Percentiles rank a stretch among this genome's conserved stretches.
phyloP scores from a whole-genome alignment of 1,284 basidiomycete species.

The Moesziomyces parantarcticus region DNA sequence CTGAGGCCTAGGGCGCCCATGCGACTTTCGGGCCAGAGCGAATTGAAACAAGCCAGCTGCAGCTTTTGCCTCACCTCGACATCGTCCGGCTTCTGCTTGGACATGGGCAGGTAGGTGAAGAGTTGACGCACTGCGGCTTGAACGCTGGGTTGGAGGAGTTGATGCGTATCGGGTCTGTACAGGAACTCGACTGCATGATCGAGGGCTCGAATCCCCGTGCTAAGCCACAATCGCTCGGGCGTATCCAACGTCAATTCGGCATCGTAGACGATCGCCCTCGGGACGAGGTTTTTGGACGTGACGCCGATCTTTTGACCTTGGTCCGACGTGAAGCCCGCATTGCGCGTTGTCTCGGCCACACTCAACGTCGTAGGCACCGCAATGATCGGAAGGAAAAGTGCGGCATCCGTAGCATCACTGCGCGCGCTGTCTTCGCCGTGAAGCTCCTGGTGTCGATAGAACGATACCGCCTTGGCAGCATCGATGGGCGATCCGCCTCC shows the following conservation, averaged over 20 bases:
- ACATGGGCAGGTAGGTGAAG: conserved; percentile 78
- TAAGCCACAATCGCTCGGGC: conserved; percentile 81
- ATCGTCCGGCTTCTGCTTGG: conserved; percentile 74
- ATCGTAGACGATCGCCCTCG: conserved; percentile 77
- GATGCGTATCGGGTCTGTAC: conserved; percentile 74
- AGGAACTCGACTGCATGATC: conserved; percentile 82
- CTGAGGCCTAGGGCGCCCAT: conserved; percentile 77
- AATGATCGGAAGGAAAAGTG: conserved; percentile 70
- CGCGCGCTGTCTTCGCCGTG: conserved; percentile 27
- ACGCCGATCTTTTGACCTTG: conserved; percentile 77
- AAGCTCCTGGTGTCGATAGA: conserved; percentile 36
- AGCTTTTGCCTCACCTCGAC: conserved; percentile 76
- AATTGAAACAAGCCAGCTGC: conserved; percentile 80
- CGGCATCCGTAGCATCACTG: conserved; percentile 11
- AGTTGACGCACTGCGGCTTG: conserved; percentile 73
- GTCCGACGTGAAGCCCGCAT: conserved; percentile 80
- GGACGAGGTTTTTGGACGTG: conserved; percentile 66
- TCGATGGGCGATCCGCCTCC: conserved; percentile 85
- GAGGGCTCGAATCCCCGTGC: conserved; percentile 73
- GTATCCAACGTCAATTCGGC: conserved; percentile 79
- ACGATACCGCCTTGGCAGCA: conserved; percentile 70
- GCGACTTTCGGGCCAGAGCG: conserved; percentile 76
- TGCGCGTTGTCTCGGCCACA: conserved; percentile 76
- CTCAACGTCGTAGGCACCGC: conserved; percentile 84
- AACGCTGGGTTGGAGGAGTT: conserved; percentile 70